Base-by-base conservation (phyloP, 768 basidiomycete species). In the Tephrocybe sp. region DNA sequence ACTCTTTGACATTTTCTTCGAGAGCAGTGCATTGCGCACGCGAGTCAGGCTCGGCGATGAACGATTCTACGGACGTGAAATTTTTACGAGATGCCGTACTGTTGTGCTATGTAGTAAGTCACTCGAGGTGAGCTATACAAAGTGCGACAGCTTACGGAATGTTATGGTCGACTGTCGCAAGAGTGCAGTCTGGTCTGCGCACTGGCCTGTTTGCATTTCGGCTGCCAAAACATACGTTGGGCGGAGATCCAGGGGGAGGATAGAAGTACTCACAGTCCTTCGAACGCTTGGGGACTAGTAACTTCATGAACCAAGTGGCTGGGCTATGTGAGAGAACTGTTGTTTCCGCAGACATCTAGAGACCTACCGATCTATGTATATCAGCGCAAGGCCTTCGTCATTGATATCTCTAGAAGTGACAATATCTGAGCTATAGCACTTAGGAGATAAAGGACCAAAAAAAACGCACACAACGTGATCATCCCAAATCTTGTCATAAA, bases 401-500 rank as follows among this genome's bases (percentile, higher is more conserved):
- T 88, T 83, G 51, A 78, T 67, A 62, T 88, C 80, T 32, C 91
- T 92, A 61, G 39, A 58, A 12, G 43, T 48, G 30, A 28, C 33
- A 42, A 55, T 26, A 61, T 59, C 47, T 44, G 26, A 48, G 45
- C 34, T 30, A 5, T 5, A 36, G 15, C 17, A n/a, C 4, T 12
- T 36, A 17, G 34, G 15, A n/a, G n/a, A 36, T 5, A 33, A 12
- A 14, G 11, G 26, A 28, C 50, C 37, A 23, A 50, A 48, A 41
- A 24, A 21, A 25, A 68, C 90, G 55, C 62, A 93, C 84, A 98
- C 88, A 64, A 96, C 83, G 73, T 98, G 96, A 67, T 98, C 93
- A 58, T 97, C 93, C 85, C 91, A 97, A 57, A 98, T 93, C 75
- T 98, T 98, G 73, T 98, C 96, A 71, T 98, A 97, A 25, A 98